Evolutionary conservation across 768 basidiomycete species (phyloP).

Genomic region (Symmetrospora coprosmae): DNA sequence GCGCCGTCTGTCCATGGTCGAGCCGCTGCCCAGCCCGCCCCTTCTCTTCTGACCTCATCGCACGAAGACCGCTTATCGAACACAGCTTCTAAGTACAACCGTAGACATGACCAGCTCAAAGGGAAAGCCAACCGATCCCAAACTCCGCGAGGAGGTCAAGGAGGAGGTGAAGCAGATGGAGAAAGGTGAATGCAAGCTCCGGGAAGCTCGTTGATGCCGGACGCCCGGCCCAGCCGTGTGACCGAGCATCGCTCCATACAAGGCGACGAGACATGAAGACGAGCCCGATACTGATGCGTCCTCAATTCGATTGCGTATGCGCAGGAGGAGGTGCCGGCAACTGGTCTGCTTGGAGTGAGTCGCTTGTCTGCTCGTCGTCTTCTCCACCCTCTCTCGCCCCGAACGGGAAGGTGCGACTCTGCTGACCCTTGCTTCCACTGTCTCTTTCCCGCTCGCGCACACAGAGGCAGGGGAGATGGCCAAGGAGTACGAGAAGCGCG

Average conservation of each 20-base stretch:
- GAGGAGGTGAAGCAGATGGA: constrained; percentile 3
- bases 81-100: no score
- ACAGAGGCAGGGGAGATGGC: constrained; percentile 17
- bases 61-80: no score
- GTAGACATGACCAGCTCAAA: no score
- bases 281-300: not conserved
- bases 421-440: not conserved
- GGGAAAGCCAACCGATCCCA: constrained; percentile 13
- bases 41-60: no score
- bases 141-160: constrained; percentile 18
- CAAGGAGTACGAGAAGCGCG: constrained; percentile 16
- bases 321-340: constrained; percentile 7
- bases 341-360: constrained; percentile 9
- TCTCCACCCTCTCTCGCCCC: no score
- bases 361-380: not conserved
- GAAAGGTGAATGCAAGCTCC: not conserved
- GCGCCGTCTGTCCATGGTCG: no score
- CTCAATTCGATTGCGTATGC: not conserved
- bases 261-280: not conserved
- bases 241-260: no score
- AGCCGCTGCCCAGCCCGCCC: no score
- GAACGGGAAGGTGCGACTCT: no score
- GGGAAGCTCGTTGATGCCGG: not conserved
- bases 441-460: not conserved
- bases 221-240: not conserved